Percentiles rank a stretch among this genome's conserved stretches.
phyloP scores from a whole-genome alignment of 257 asterid genomes.

The Nemophila menziesii region DNA sequence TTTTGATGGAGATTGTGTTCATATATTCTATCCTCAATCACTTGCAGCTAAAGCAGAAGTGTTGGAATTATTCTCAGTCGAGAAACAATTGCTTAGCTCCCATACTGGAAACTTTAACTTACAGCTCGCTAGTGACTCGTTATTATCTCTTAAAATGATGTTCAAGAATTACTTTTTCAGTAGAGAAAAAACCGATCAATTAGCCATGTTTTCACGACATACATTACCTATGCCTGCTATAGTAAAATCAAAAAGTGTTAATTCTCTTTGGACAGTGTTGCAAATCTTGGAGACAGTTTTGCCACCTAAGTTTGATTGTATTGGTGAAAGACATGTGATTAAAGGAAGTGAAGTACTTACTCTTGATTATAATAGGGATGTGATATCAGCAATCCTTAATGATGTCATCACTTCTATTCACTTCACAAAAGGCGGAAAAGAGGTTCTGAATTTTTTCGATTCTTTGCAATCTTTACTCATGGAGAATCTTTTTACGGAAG shows the following conservation, averaged over 20 bases:
- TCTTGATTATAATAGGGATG: slow-evolving; percentile 46
- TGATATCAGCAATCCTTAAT: slow-evolving; percentile 41
- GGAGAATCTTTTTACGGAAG: slow-evolving; percentile 63
- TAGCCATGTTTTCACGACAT: slow-evolving; percentile 64
- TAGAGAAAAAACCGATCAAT: slow-evolving; percentile 53
- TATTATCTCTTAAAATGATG: slow-evolving; percentile 57
- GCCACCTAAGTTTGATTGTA: slow-evolving; percentile 52
- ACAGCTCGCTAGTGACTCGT: slow-evolving; percentile 74
- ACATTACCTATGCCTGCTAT: slow-evolving; percentile 49
- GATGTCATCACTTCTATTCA: slow-evolving; percentile 69
- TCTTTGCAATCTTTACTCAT: slow-evolving; percentile 70
- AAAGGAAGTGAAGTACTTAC: slow-evolving; percentile 42
- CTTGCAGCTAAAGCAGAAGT: slow-evolving; percentile 96
- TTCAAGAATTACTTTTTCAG: slow-evolving; percentile 38
- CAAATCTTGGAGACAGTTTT: slow-evolving; percentile 67
- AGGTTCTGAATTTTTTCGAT: slow-evolving; percentile 62
- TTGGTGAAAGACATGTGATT: slow-evolving; percentile 56
- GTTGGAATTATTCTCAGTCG: slow-evolving; percentile 84
- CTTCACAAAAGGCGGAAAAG: slow-evolving; percentile 78
- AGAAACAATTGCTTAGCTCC: slow-evolving; percentile 88
- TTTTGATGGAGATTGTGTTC: slow-evolving; percentile 92
- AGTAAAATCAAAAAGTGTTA: slow-evolving; percentile 32
- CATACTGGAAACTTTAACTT: slow-evolving; percentile 94
- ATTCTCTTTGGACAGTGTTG: slow-evolving; percentile 71
- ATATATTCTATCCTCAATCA: slow-evolving; percentile 86